These are phyloP conservation scores for Aaosphaeria pasadenensis DNA, from an alignment of 2,329 filamentous ascomycete genomes.

Conservation along the genomic window DNA sequence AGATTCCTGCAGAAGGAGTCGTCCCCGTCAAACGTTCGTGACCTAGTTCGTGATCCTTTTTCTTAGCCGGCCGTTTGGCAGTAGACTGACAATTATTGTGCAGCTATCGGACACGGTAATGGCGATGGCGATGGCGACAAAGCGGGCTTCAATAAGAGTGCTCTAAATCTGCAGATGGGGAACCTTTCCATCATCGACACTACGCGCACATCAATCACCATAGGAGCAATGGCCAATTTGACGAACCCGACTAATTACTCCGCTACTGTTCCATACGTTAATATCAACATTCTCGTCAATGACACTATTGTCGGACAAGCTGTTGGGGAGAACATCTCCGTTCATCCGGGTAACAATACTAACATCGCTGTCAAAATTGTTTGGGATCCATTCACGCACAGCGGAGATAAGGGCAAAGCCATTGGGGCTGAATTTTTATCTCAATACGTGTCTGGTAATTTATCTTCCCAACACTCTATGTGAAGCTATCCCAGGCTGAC, in stretches of 20 bases:
- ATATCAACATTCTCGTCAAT: constrained; percentile 73
- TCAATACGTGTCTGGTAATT: constrained; percentile 73
- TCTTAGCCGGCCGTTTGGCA: constrained; percentile 9
- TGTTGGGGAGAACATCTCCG: constrained; percentile 59
- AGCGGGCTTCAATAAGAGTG: constrained; percentile 45
- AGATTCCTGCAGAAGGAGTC: constrained; percentile 78
- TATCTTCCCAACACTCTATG: not conserved
- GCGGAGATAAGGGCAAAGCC: constrained; percentile 59
- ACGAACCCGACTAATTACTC: constrained; percentile 90
- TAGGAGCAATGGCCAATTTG: constrained; percentile 73
- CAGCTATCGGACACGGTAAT: constrained; percentile 40
- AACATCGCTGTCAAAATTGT: constrained; percentile 64
- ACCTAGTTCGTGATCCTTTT: constrained; percentile 47
- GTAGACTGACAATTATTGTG: constrained; percentile 29
- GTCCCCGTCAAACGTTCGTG: constrained; percentile 93
- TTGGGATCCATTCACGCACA: constrained; percentile 68
- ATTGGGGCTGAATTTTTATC: constrained; percentile 74
- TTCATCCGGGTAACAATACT: constrained; percentile 70
- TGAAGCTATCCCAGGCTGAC: not conserved
- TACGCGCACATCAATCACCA: constrained; percentile 64
- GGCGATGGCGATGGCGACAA: constrained; percentile 6
- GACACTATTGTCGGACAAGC: constrained; percentile 73
- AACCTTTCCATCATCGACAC: constrained; percentile 72
- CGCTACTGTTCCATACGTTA: constrained; percentile 75
- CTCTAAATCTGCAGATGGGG: constrained; percentile 63